These are phyloP conservation scores for Epichloe sylvatica DNA, from an alignment of 2,329 filamentous ascomycete genomes.

Conservation along the genomic window DNA sequence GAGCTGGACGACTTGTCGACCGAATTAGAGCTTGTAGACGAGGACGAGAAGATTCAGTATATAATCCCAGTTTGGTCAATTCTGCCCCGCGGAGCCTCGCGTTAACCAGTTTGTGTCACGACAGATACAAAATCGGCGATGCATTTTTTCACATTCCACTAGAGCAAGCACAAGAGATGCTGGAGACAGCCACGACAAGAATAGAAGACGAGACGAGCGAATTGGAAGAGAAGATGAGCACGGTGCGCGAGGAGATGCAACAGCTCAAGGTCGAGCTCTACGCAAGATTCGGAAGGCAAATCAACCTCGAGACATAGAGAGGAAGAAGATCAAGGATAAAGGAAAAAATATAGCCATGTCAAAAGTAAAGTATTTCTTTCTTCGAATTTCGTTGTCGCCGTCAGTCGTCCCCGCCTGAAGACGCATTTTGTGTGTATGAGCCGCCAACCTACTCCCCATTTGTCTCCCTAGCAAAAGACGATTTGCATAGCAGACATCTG, in stretches of 20 bases:
- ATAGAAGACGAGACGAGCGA: conserved; percentile 64
- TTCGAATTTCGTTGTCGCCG: neutral
- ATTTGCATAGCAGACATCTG: neutral
- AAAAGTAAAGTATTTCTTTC: neutral
- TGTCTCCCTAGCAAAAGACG: neutral
- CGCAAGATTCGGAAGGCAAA: conserved; percentile 87
- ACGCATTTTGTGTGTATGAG: conserved; percentile 1
- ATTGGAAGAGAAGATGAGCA: conserved; percentile 63
- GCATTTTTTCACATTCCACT: conserved; percentile 82
- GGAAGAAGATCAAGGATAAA: neutral
- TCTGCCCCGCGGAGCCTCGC: neutral
- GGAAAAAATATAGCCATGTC: neutral
- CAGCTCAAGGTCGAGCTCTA: conserved; percentile 85
- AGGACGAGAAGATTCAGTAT: conserved; percentile 86
- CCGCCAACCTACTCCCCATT: neutral
- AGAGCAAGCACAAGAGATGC: conserved; percentile 73
- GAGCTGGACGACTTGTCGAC: conserved; percentile 85
- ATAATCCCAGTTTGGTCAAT: conserved; percentile 17
- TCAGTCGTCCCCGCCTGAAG: neutral
- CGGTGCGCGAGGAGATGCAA: conserved; percentile 73
- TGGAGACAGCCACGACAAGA: conserved; percentile 53
- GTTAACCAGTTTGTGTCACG: conserved; percentile 1
- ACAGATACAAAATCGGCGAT: conserved; percentile 90
- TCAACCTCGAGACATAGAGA: conserved; percentile 78
- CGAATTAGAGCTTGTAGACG: conserved; percentile 87